Conservation (phyloP, 352 stramenopile genomes). For the Globisporangium lucens region DNA sequence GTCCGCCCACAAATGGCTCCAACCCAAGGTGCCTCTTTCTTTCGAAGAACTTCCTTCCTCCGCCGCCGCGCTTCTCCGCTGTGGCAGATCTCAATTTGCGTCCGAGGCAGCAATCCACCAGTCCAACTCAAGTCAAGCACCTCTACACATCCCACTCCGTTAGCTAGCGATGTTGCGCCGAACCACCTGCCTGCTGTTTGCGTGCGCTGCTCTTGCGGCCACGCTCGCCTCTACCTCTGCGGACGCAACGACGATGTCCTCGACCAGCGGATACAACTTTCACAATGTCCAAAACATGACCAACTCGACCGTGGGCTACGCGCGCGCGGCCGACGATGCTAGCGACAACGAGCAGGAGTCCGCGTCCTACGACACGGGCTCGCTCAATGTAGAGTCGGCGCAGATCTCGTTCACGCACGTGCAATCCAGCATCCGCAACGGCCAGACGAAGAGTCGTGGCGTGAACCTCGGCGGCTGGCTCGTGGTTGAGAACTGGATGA, state of each 20-base stretch:
- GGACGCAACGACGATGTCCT: background rate
- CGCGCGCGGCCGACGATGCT: background rate
- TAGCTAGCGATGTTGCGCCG: background rate
- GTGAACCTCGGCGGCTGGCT: conserved; percentile 82
- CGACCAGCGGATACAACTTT: background rate
- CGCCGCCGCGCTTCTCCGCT: background rate
- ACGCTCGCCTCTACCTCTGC: background rate
- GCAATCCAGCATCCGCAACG: conserved; percentile 55
- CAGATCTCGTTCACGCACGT: conserved; percentile 30
- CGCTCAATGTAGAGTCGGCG: background rate
- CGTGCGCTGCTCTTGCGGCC: background rate
- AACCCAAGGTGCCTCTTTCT: background rate
- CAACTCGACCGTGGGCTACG: background rate
- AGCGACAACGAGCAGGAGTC: background rate
- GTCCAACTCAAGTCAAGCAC: background rate
- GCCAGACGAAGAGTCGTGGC: conserved; percentile 40
- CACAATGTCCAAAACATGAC: background rate
- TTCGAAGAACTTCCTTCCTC: background rate
- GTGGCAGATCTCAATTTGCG: background rate
- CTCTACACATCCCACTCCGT: background rate
- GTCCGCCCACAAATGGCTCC: background rate
- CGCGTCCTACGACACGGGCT: background rate
- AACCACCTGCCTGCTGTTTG: background rate
- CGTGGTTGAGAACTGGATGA: conserved; percentile 83
- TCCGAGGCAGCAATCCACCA: background rate